A percentile compares a stretch with the other conserved stretches of the same genome.
Evolutionary conservation across 192 early-diverging fungal species (phyloP).

Genomic region (Entomortierella parvispora): DNA sequence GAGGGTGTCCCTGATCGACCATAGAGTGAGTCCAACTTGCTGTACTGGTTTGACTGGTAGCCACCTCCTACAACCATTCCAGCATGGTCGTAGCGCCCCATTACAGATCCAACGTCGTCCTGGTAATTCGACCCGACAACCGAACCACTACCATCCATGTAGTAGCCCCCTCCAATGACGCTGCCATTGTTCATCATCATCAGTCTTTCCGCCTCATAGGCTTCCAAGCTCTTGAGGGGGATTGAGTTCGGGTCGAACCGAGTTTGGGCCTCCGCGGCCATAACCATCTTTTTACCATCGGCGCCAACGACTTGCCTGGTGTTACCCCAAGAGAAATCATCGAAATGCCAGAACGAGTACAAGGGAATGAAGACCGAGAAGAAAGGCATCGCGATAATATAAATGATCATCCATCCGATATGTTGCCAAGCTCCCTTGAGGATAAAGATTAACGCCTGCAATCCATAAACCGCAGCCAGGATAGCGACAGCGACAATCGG

Average conservation of each 20-base stretch:
- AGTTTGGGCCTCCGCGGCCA: conserved; percentile 69
- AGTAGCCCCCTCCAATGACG: conserved; percentile 33
- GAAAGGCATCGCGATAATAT: conserved; percentile 75
- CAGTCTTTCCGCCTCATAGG: conserved; percentile 44
- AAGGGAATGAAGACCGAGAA: conserved; percentile 80
- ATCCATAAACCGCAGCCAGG: conserved; percentile 85
- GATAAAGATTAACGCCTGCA: conserved; percentile 89
- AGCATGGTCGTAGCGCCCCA: conserved; percentile 51
- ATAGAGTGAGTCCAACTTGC: conserved; percentile 27
- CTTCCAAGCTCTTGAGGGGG: conserved; percentile 71
- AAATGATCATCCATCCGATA: conserved; percentile 96
- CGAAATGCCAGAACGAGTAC: conserved; percentile 88
- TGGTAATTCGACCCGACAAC: neutral
- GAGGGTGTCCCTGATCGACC: conserved; percentile 22
- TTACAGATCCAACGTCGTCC: neutral
- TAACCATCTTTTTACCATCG: conserved; percentile 75
- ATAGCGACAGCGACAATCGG: conserved; percentile 86
- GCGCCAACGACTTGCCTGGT: conserved; percentile 71
- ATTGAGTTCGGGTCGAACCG: conserved; percentile 78
- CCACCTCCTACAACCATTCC: conserved; percentile 22
- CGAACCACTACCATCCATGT: conserved; percentile 18
- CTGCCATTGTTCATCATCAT: conserved; percentile 29
- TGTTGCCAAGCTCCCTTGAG: conserved; percentile 80
- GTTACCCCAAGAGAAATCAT: conserved; percentile 82
- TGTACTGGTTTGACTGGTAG: conserved; percentile 45